These are phyloP conservation scores for Rhizopogon vesiculosus DNA, from an alignment of 768 basidiomycete species.

Conservation along the genomic window DNA sequence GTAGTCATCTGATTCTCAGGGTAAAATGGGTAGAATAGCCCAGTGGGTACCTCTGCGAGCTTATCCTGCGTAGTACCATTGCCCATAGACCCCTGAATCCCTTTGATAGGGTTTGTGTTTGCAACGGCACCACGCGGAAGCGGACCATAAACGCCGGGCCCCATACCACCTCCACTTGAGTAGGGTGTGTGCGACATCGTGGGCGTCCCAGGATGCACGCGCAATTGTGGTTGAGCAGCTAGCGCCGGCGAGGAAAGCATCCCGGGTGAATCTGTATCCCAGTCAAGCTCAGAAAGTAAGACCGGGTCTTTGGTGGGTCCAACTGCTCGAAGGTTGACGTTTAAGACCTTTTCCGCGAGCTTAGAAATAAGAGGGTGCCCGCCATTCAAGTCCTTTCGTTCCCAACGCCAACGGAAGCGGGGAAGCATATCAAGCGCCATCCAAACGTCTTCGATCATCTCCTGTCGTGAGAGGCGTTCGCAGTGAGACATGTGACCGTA, in stretches of 20 bases:
- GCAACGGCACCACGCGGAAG: conserved; percentile 16
- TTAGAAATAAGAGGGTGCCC: conserved; percentile 82
- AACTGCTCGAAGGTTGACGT: conserved; percentile 62
- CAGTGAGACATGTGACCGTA: conserved; percentile 83
- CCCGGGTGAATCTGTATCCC: conserved; percentile 35
- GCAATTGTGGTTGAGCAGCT: conserved; percentile 20
- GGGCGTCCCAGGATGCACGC: conserved; percentile 31
- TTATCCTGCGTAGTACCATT: conserved; percentile 21
- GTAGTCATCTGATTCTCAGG: conserved; percentile 44
- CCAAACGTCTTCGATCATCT: conserved; percentile 79
- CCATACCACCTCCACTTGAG: conserved; percentile 24
- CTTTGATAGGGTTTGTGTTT: conserved; percentile 26
- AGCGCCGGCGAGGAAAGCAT: conserved; percentile 22
- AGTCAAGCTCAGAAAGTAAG: conserved; percentile 39
- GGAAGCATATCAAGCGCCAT: conserved; percentile 86
- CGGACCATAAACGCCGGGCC: conserved; percentile 22
- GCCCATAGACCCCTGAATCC: conserved; percentile 18
- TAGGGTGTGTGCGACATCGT: conserved; percentile 29
- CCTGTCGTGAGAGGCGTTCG: conserved; percentile 55
- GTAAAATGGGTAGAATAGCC: conserved; percentile 76
- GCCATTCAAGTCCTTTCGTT: conserved; percentile 74
- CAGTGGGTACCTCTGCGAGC: conserved; percentile 64
- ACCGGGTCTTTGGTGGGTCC: conserved; percentile 33
- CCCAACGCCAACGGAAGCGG: conserved; percentile 90
- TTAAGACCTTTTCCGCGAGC: conserved; percentile 77